These are phyloP conservation scores for Phytopythium helicoides DNA, from an alignment of 352 stramenopile species.

Conservation along the genomic window DNA sequence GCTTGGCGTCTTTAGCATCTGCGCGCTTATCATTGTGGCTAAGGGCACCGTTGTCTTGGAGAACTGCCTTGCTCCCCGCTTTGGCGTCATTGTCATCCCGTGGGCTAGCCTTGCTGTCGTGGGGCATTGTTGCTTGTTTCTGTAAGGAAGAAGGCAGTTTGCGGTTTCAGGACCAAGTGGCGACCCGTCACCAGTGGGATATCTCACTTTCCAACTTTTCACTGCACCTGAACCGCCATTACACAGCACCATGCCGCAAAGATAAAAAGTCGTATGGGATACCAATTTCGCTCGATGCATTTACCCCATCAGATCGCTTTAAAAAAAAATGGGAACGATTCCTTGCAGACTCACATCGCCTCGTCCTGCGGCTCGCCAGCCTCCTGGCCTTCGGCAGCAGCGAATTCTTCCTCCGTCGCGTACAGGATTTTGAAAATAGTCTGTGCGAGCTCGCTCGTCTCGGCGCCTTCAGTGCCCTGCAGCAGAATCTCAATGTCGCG, in stretches of 20 bases:
- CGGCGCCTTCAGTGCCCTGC: slow-evolving; percentile 57
- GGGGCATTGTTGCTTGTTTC: slow-evolving; percentile 18
- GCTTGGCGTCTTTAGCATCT: slow-evolving; percentile 22
- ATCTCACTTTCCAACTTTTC: too few species aligned
- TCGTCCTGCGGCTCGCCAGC: slow-evolving; percentile 50
- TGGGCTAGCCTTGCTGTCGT: slow-evolving; percentile 31
- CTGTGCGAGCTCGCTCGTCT: slow-evolving; percentile 52
- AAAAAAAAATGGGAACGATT: neutral
- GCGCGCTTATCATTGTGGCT: slow-evolving; percentile 24
- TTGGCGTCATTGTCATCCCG: slow-evolving; percentile 19
- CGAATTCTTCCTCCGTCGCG: slow-evolving; percentile 64
- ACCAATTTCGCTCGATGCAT: too few species aligned
- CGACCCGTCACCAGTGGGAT: too few species aligned
- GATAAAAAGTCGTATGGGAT: too few species aligned
- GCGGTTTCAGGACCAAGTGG: too few species aligned
- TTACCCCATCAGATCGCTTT: neutral
- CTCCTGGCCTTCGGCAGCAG: slow-evolving; percentile 16
- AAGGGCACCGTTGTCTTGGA: neutral
- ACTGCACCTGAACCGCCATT: too few species aligned
- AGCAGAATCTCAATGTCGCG: slow-evolving; percentile 97
- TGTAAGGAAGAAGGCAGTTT: too few species aligned
- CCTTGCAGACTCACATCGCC: slow-evolving; percentile 31
- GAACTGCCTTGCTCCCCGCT: slow-evolving; percentile 20
- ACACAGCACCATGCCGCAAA: too few species aligned
- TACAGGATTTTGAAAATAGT: slow-evolving; percentile 88